Evolutionary conservation across 441 rosid species (phyloP).

Genomic region (Sinapis alba): DNA sequence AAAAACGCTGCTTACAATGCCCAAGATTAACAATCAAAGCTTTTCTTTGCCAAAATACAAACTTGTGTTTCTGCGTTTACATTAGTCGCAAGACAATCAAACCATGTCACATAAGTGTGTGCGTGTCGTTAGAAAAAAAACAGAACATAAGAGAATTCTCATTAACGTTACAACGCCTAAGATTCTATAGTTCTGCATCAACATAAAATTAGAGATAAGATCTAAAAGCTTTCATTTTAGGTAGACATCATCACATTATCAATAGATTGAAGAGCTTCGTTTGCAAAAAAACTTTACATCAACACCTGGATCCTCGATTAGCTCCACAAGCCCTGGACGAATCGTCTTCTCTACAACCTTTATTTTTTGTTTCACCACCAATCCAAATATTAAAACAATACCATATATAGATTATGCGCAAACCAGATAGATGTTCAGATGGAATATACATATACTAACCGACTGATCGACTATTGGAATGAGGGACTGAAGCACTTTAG

Average conservation of each 20-base stretch:
- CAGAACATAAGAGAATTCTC: too few species aligned
- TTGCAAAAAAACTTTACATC: constrained; percentile 85
- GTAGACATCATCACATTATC: constrained; percentile 80
- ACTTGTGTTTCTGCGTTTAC: too few species aligned
- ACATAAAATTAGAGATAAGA: constrained; percentile 4
- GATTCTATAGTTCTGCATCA: too few species aligned
- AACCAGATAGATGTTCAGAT: not conserved
- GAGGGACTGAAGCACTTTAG: constrained; percentile 90
- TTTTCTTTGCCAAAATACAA: too few species aligned
- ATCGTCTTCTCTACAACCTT: constrained; percentile 85
- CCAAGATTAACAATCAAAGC: too few species aligned
- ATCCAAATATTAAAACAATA: not conserved
- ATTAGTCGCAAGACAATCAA: too few species aligned
- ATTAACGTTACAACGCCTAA: too few species aligned
- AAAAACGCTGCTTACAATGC: too few species aligned
- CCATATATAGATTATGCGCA: not conserved
- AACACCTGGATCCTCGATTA: constrained; percentile 92
- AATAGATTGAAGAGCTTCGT: constrained; percentile 77
- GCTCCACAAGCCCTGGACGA: constrained; percentile 79
- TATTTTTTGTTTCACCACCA: not conserved
- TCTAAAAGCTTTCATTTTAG: constrained; percentile 46
- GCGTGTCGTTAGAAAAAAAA: too few species aligned
- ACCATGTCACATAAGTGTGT: too few species aligned
- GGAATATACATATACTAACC: constrained; percentile 67
- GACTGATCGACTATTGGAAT: constrained; percentile 88